Conservation (phyloP, 768 basidiomycete genomes). For the Auriculariales sp. region DNA sequence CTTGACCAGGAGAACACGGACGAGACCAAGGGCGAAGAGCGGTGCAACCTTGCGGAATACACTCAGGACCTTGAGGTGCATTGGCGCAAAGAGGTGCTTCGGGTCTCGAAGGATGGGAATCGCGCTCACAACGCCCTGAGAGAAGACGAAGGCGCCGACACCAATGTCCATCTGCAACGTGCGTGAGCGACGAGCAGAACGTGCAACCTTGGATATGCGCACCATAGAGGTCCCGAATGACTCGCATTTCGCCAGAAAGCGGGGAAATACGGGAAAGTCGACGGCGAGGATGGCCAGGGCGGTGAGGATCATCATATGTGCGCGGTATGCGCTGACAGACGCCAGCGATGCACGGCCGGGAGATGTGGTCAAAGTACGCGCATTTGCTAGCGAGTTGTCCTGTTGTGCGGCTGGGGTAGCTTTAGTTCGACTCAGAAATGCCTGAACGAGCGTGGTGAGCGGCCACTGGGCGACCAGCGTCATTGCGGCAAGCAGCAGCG, state of each 20-base stretch:
- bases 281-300: slow-evolving; percentile 85
- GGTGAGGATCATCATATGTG: slow-evolving; percentile 94
- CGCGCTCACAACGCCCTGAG: slow-evolving; percentile 85
- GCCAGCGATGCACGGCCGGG: slow-evolving; percentile 25
- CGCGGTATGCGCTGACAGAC: slow-evolving; percentile 74
- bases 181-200: background rate
- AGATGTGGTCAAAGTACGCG: background rate
- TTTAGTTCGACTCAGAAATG: slow-evolving; percentile 13
- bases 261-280: slow-evolving; percentile 87
- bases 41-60: slow-evolving; percentile 49
- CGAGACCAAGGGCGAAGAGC: slow-evolving; percentile 54
- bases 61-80: slow-evolving; percentile 33
- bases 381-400: background rate
- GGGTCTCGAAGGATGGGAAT: slow-evolving; percentile 61
- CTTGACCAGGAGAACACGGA: slow-evolving; percentile 78
- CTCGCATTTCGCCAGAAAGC: slow-evolving; percentile 82
- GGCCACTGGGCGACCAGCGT: slow-evolving; percentile 4
- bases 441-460: slow-evolving; percentile 30
- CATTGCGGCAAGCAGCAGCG: slow-evolving; percentile 29
- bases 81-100: slow-evolving; percentile 30
- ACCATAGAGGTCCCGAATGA: slow-evolving; percentile 91
- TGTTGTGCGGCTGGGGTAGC: background rate
- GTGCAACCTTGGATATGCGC: slow-evolving; percentile 13
- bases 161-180: slow-evolving; percentile 83
- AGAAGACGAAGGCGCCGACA: slow-evolving; percentile 95